Percentiles rank a stretch among this genome's conserved stretches.
phyloP scores from a whole-genome alignment of 116 monocot genomes.

The Zostera marina region DNA sequence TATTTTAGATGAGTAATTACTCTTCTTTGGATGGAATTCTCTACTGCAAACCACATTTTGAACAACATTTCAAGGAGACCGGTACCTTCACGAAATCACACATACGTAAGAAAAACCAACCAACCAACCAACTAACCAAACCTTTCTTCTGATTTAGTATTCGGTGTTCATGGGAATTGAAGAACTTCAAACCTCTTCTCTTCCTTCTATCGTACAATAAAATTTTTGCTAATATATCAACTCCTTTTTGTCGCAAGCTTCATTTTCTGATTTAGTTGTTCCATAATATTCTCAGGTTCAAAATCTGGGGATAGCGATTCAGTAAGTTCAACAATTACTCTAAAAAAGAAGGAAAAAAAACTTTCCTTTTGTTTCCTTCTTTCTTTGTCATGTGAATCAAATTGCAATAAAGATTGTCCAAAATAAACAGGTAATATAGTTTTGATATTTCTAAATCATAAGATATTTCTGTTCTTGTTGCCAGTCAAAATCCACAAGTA shows the following conservation, averaged over 20 bases:
- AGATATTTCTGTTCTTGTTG: not conserved
- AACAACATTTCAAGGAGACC: slow-evolving; percentile 91
- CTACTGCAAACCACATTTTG: slow-evolving; percentile 85
- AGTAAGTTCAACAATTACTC: too few relatives aligned
- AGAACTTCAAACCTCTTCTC: too few relatives aligned
- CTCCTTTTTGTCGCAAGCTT: too few relatives aligned
- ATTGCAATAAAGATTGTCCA: not conserved
- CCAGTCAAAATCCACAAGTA: slow-evolving; percentile 59
- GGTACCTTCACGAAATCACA: slow-evolving; percentile 68
- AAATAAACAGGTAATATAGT: too few relatives aligned
- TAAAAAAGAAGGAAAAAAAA: too few relatives aligned
- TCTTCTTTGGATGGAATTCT: slow-evolving; percentile 93
- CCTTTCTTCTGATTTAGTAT: not conserved
- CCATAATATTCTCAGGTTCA: slow-evolving; percentile 14
- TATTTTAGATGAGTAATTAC: slow-evolving; percentile 61
- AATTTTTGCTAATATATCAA: too few relatives aligned
- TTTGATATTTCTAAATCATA: not conserved
- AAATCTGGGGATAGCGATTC: slow-evolving; percentile 20
- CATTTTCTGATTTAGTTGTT: not conserved
- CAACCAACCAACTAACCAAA: not conserved
- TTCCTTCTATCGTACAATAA: too few relatives aligned
- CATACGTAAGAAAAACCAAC: slow-evolving; percentile 15
- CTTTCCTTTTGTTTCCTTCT: too few relatives aligned
- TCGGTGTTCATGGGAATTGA: too few relatives aligned
- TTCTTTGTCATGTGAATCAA: too few relatives aligned